Evolutionary conservation across 2,329 filamentous ascomycete species (phyloP), one percentile per base, ranked within the genome.

Genomic region (Rutstroemia sp.): DNA sequence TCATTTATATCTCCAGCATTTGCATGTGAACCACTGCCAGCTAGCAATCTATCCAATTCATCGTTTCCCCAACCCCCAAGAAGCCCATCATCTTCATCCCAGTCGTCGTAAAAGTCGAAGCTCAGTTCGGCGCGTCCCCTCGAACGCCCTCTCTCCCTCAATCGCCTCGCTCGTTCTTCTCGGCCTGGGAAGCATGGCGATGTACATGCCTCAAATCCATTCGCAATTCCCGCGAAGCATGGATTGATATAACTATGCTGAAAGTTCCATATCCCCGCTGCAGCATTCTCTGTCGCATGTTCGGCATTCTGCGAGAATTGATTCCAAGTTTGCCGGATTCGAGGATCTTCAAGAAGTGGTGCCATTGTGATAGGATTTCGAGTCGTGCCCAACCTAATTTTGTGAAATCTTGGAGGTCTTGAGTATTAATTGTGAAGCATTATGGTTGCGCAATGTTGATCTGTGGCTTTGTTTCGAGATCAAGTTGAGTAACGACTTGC

Each of bases 31-130:
- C 82, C 84, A 16, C 83, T 86, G 5, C 87, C 86, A 10, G 86
- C 88, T 51, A 96, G 74, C 60, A 96, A 73, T 51, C 89, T 79
- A 69, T 96, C 92, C 75, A 95, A 84, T 68, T 95, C 91, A 66
- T 95, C 91, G 63, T 81, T 84, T 40, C 86, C 85, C 88, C 90
- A 95, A 47, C 83, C 73, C 46, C 79, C 86, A 52, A 92, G 74
- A 48, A 92, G 71, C 0, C 84, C 80, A 40, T 83, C 79, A 49
- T 68, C 67, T 23, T 83, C 80, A 54, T 96, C 90, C 92, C 92
- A 97, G 72, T 96, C 92, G 72, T 96, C 92, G 74, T 97, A 97
- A 70, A 97, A 97, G 71, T 96, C 92, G 69, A 97, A 97, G 67
- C 83, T 92, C 65, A 88, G 82, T 72, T 96, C 92, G 27, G 91